Evolutionary conservation across 2,329 filamentous ascomycete genomes (phyloP), one percentile per base, ranked within the genome.

Genomic region (Sporothrix globosa): DNA sequence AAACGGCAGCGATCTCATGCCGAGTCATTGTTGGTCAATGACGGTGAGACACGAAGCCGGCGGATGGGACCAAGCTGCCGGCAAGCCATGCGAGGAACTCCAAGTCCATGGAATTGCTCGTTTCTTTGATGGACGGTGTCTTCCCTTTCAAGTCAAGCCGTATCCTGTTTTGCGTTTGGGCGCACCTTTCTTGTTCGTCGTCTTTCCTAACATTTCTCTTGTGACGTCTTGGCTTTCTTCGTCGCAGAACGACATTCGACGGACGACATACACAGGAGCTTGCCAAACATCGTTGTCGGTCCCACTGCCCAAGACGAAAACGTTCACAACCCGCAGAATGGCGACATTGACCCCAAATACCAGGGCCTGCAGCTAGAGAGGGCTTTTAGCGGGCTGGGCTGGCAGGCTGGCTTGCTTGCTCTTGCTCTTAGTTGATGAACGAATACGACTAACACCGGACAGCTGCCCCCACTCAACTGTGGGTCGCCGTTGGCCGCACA

Each of bases 271-370:
- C 34, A 7, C 58, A 46, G 39, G 39, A 27, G 4, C 11, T 10
- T 13, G 17, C 34, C 39, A 30, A 54, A 46, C 11, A 30, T n/a
- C 34, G 21, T 61, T 11, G n/a, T 19, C 3, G 24, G 34, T 34
- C 44, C 53, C 46, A 52, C 24, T 2, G 41, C 21, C 7, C 39
- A 50, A 52, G 19, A 14, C 27, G 27, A 71, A 67, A 46, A 58
- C 66, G 70, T 24, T 67, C 60, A 41, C 44, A 39, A 27, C 69
- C 24, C 69, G 60, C 60, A 58, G 69, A 60, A 72, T 72, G 71
- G 71, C 71, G 71, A 72, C 69, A 72, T 72, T 44, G n/a, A 39
- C 21, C 27, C 54, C 58, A 17, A 52, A 39, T 27, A 34, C 34
- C 34, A 34, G 34, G 34, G 34, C 34, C 5, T 34, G 34, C 34